phyloP scores from a whole-genome alignment of 768 basidiomycete species.

The Lactifluus volemus region DNA sequence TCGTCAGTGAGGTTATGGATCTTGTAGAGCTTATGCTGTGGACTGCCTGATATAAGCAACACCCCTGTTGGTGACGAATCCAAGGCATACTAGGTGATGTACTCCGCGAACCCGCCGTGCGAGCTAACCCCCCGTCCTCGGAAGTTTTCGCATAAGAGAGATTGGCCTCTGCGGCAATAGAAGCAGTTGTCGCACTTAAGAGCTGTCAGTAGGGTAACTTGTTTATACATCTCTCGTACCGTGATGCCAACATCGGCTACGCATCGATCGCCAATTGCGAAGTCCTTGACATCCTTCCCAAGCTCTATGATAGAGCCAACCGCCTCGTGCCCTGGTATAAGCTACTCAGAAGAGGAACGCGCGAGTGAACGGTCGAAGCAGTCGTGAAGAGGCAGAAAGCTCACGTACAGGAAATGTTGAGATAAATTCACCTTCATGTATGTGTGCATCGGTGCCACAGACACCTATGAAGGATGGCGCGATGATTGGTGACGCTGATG shows the following conservation, averaged over 20 bases:
- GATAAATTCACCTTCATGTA: conserved; percentile 59
- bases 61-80: background rate
- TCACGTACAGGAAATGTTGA: conserved; percentile 54
- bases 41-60: conserved; percentile 29
- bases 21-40: conserved; percentile 75
- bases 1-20: conserved; percentile 82
- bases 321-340: conserved; percentile 69
- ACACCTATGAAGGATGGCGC: conserved; percentile 34
- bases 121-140: conserved; percentile 68
- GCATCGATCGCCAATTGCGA: conserved; percentile 69
- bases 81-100: conserved; percentile 63
- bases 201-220: background rate
- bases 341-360: conserved; percentile 26
- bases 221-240: conserved; percentile 32
- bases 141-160: conserved; percentile 80
- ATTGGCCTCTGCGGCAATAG: conserved; percentile 79
- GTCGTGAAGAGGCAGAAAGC: background rate
- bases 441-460: conserved; percentile 62
- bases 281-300: conserved; percentile 74
- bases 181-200: conserved; percentile 74
- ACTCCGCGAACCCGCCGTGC: conserved; percentile 87
- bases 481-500: background rate
- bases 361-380: background rate
- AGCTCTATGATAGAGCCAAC: conserved; percentile 66
- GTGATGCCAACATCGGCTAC: conserved; percentile 75